These are phyloP conservation scores for Eleusine indica DNA, from an alignment of 176 grass and related monocot genomes.

Conservation along the genomic window DNA sequence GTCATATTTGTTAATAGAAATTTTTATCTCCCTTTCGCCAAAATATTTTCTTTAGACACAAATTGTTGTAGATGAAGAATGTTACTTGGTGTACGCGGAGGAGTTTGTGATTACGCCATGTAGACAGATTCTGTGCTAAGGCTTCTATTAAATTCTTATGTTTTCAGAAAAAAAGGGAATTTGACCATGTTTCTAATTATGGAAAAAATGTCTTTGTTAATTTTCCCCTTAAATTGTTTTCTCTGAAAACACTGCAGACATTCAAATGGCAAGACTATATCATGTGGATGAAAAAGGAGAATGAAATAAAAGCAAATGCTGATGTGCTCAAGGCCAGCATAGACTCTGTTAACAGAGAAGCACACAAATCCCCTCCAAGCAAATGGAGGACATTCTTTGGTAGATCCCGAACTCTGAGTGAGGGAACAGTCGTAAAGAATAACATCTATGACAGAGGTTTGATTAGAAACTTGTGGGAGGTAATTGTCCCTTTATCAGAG, in stretches of 20 bases:
- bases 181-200: constrained; percentile 20
- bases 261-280: constrained; percentile 99
- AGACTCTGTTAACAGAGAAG: constrained; percentile 32
- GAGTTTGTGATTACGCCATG: not conserved
- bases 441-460: constrained; percentile 81
- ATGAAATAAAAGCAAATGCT: constrained; percentile 59
- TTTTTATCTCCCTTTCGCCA: not conserved
- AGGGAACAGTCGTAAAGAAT: constrained; percentile 64
- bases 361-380: constrained; percentile 41
- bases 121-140: not conserved
- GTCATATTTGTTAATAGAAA: not conserved
- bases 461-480: constrained; percentile 76
- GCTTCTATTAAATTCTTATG: not conserved
- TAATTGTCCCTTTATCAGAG: constrained; percentile 78
- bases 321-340: constrained; percentile 56
- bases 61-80: constrained; percentile 1
- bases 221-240: constrained; percentile 14
- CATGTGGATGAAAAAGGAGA: constrained; percentile 83
- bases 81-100: not conserved
- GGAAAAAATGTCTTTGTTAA: not conserved
- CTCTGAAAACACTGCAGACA: constrained; percentile 51
- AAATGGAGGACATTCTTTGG: constrained; percentile 75
- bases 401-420: constrained; percentile 41
- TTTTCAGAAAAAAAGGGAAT: not conserved
- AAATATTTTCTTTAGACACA: not conserved